Evolutionary conservation across 345 rosid species (phyloP), one percentile per base, ranked within the genome.

Genomic region (Populus alba): DNA sequence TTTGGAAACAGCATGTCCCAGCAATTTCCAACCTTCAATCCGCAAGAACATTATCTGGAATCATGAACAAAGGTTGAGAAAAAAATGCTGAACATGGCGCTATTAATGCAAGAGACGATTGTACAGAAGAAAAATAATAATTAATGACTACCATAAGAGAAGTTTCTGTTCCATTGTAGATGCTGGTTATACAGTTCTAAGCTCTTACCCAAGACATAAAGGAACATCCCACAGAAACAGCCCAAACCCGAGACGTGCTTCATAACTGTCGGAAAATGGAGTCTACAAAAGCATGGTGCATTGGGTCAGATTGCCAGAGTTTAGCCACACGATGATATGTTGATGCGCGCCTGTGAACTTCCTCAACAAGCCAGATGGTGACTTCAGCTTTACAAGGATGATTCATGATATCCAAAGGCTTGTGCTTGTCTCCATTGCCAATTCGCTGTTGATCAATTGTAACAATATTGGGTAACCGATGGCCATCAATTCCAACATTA

Each of bases 321-420:
- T 82, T 86, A 59, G 93, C 92, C 51, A 96, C 35, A 51, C 89
- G 86, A 84, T 82, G 82, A 86, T 86, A 86, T 37, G 97, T 91
- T 1, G 94, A 67, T 35, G 95, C 89, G 22, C 31, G 51, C 29
- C 98, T 91, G 86, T 96, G 97, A 15, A 84, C 67, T 81, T 94
- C 97, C 74, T 94, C 99, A 47, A 91, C 57, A 7, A 96, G 91
- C 99, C 98, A 96, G 76, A 94, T 76, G 41, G 90, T 83, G 37
- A 94, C 91, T 89, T 94, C 98, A 9, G 98, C 98, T 84, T 96
- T 94, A 23, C 65, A 35, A 2, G 99, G 98, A 85, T 96, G 97
- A 20, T 94, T 75, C 59, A 91, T 76, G 3, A 75, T 77, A 85
- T 94, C 97, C 78, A 92, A 78, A 31, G 86, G 79, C 71, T 59